Conservation (phyloP, 2,329 filamentous ascomycete species). For the Didymella glomerata region DNA sequence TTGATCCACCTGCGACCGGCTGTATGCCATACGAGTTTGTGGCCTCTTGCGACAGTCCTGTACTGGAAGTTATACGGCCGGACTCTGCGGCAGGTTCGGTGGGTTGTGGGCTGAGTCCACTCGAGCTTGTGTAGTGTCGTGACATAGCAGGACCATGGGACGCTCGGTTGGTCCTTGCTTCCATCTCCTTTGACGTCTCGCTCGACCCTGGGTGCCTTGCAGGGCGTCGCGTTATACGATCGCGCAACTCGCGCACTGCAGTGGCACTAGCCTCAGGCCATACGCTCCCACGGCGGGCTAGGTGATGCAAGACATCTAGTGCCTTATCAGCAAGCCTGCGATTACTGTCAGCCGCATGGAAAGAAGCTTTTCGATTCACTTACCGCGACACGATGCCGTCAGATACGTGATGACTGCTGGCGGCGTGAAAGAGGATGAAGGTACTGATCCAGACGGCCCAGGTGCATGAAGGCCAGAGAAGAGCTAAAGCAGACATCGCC, state of each 20-base stretch:
- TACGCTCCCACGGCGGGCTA: slow-evolving; percentile 37
- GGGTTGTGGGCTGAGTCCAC: not conserved
- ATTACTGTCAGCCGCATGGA: not conserved
- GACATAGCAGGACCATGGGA: not conserved
- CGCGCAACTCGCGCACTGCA: slow-evolving; percentile 37
- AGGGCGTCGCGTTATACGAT: slow-evolving; percentile 25
- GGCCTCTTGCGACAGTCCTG: not conserved
- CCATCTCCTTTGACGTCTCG: not conserved
- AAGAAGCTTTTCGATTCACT: slow-evolving; percentile 3
- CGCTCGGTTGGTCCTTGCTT: not conserved
- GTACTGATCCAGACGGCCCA: slow-evolving; percentile 65
- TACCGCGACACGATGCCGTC: slow-evolving; percentile 53
- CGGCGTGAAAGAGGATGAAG: slow-evolving; percentile 61
- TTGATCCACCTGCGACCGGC: not conserved
- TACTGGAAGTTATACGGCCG: not conserved
- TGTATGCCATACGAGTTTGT: not conserved
- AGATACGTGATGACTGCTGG: slow-evolving; percentile 57
- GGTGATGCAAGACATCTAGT: slow-evolving; percentile 36
- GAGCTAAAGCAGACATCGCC: slow-evolving; percentile 36
- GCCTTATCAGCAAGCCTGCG: slow-evolving; percentile 37
- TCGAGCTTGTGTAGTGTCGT: slow-evolving; percentile 11
- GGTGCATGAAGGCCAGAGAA: slow-evolving; percentile 62
- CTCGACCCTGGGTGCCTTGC: not conserved
- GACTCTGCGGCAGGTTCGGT: not conserved
- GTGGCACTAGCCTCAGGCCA: slow-evolving; percentile 45